Base-by-base conservation (phyloP, 2,329 filamentous ascomycete species). In the Aspergillus nomiae region DNA sequence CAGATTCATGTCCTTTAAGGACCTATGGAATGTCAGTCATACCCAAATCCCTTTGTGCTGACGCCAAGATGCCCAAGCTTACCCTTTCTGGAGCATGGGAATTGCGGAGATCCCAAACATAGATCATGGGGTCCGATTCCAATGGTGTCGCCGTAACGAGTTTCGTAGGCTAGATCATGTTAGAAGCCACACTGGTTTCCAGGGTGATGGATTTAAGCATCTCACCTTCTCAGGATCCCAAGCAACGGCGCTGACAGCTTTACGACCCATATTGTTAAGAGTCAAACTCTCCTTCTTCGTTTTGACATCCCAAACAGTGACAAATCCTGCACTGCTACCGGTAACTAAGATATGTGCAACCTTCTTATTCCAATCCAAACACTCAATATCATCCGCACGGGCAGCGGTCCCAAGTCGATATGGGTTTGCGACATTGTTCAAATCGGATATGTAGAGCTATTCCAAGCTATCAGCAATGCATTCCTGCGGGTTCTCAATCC, bases 241-340 rank as follows among this genome's bases (percentile, higher is more conserved):
- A 14, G 94, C 94, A 71, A 99, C 92, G 63, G 96, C 90, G 79
- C 94, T 97, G 73, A 98, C 93, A 59, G 94, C 86, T 81, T 97
- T 99, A 66, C 95, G 89, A 74, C 92, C 95, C 67, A 84, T 83
- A 75, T 92, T 91, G 83, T 97, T 99, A 68, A 99, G 84, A 41
- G 94, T 97, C 79, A 99, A 83, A 61, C 94, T 97, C 71, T 97
- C 93, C 82, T 97, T 97, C 86, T 97, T 98, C 14, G 92, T 93
- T 84, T 97, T 97, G 68, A 98, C 86, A 80, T 99, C 95, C 95
- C 95, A 99, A 21, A 99, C 94, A 2, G 95, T 98, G 41, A 98
- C 94, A 73, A 98, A 96, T 5, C 95, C 95, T 56, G 93, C 94
- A 65, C 89, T 91, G 75, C 94, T 94, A 69, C 95, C 95, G 11